Evolutionary conservation across 495 filamentous ascomycete species (phyloP), one percentile per base, ranked within the genome.

Genomic region (Podospora didyma): DNA sequence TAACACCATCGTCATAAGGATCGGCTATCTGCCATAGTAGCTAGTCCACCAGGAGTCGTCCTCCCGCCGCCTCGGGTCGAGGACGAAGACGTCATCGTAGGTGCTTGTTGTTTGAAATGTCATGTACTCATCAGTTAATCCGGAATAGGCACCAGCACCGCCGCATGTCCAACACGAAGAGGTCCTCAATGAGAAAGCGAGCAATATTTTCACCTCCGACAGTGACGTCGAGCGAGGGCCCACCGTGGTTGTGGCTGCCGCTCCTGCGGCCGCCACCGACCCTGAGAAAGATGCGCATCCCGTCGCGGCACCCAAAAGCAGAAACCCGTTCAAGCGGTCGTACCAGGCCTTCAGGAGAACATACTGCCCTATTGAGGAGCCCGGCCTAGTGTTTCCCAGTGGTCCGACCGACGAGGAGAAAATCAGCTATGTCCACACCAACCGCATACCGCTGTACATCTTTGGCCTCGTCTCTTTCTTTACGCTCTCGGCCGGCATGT

Each of bases 401-500:
- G 62, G 62, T 1, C 67, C 67, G 12, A 63, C 56, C 1, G 67
- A 69, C 51, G 60, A 65, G 20, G 67, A 69, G 42, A 69, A 69
- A 48, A 54, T 61, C 37, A 57, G 46, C 24, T 69, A 69, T 44
- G 44, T 69, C 47, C 44, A 49, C 20, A 69, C 67, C 21, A 69
- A 69, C 58, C 64, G 67, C 46, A 58, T 69, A 22, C 67, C 67
- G 1, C 58, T 69, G 7, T 69, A 69, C 54, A 52, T 69, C 51
- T 67, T 69, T 20, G 67, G 67, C 20, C 46, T 69, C 47, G 50
- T 69, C 41, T 68, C 64, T 11, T 68, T 69, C 47, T 35, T 69
- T 7, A 62, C 62, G 16, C 62, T 69, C 11, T 69, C 67, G 20
- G 65, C 67, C 1, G 67, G 67, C 56, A 69, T 69, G 67, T 69